Percentiles rank a stretch among this genome's conserved stretches.
phyloP scores from a whole-genome alignment of 1,284 basidiomycete genomes.

The Spongispora temasekensis region DNA sequence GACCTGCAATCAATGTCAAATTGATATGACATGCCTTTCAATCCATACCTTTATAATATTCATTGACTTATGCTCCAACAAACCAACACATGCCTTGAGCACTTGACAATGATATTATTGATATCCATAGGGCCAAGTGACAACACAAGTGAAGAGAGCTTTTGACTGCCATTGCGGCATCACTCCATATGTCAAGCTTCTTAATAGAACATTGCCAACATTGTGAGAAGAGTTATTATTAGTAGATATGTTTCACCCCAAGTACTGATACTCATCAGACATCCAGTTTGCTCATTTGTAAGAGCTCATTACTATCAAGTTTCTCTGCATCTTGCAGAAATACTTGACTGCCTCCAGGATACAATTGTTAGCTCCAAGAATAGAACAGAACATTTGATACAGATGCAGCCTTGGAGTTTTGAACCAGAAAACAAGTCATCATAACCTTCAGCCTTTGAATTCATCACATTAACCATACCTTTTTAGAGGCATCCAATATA shows the following conservation, averaged over 20 bases:
- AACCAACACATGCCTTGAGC: not conserved
- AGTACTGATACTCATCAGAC: not conserved
- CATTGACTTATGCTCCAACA: not conserved
- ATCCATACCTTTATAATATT: not conserved
- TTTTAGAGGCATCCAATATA: not conserved
- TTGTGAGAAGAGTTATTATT: not conserved
- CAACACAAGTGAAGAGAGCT: not conserved
- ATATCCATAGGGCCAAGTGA: not conserved
- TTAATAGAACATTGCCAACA: not conserved
- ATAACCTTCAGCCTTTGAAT: not conserved
- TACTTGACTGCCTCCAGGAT: not conserved
- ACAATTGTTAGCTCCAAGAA: not conserved
- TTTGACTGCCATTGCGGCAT: not conserved
- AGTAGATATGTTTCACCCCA: not conserved
- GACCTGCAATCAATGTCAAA: too few species aligned
- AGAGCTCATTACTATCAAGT: not conserved
- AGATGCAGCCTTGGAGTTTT: not conserved
- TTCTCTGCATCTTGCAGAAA: not conserved
- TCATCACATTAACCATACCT: not conserved
- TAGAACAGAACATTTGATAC: not conserved
- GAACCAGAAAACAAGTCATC: not conserved
- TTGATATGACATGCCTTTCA: too few species aligned
- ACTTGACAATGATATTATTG: not conserved
- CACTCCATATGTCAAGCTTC: not conserved
- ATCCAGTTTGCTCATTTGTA: not conserved